phyloP scores from a whole-genome alignment of 2,329 filamentous ascomycete species.

The Verticillium dahliae region DNA sequence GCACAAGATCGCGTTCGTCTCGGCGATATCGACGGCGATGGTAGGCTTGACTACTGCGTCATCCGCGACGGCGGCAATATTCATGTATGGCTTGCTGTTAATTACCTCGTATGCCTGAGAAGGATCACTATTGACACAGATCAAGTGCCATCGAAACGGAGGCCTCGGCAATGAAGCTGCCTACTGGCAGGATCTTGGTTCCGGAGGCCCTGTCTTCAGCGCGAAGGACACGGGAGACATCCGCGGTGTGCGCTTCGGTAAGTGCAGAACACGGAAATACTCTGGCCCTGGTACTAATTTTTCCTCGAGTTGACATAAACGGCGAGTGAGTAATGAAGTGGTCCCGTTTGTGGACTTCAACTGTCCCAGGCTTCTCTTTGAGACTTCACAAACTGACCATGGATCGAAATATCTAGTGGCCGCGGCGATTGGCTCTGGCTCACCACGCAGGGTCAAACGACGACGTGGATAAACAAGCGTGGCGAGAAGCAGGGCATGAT shows the following conservation, averaged over 20 bases:
- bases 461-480: constrained; percentile 16
- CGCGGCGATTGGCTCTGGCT: constrained; percentile 19
- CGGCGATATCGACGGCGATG: constrained; percentile 22
- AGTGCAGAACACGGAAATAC: background rate
- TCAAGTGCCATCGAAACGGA: constrained; percentile 25
- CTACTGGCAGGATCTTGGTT: constrained; percentile 25
- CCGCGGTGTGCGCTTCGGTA: constrained; percentile 12
- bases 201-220: constrained; percentile 8
- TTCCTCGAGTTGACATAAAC: constrained; percentile 12
- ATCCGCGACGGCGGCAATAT: constrained; percentile 15
- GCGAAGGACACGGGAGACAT: constrained; percentile 14
- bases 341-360: too few relatives aligned
- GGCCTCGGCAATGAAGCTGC: constrained; percentile 17
- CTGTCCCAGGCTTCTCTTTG: background rate
- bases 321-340: constrained; percentile 5
- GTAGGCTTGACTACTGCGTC: constrained; percentile 24
- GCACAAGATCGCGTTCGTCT: background rate
- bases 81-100: background rate
- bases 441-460: constrained; percentile 9
- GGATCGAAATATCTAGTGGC: background rate
- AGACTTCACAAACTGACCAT: background rate
- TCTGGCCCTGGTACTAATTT: background rate
- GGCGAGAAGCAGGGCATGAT: constrained; percentile 11
- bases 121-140: background rate
- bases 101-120: too few relatives aligned